Evolutionary conservation across 768 basidiomycete species (phyloP), one percentile per base, ranked within the genome.

Genomic region (Hydnum rufescens): DNA sequence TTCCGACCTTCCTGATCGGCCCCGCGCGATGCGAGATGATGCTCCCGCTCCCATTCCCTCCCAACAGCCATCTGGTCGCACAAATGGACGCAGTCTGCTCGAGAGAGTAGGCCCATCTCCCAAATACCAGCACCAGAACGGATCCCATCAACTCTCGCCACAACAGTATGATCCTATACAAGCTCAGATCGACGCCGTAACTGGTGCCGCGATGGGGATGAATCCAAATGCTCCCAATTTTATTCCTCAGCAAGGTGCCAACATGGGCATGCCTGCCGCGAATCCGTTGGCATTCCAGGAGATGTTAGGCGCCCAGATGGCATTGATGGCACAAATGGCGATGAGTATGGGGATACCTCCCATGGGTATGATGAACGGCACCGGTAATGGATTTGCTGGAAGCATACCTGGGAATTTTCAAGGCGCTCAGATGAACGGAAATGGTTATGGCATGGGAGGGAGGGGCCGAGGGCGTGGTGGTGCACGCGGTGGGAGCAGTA

Each of bases 241-340:
- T 18, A 57, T 57, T 55, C 49, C 50, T 26, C 44, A 55, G 51
- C 39, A 49, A 30, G 50, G 32, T 3, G 3, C 22, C 39, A 34
- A 42, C 50, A 57, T 52, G 13, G 44, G 44, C 13, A 47, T 47
- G 44, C 8, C 8, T 8, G 25, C 13, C 8, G 50, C 53, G 55
- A 39, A 58, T 49, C 53, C 50, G 4, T 5, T 6, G 3, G 66
- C 81, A 65, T 65, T 92, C 58, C 88, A 89, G 64, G 87, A 87
- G 62, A 80, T 90, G 74, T 79, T 90, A 77, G 79, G 84, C 75
- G 83, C 75, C 64, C 82, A 89, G 63, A 86, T 87, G 82, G 81
- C 85, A 26, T 71, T 92, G 60, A 90, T 92, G 89, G 78, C 82
- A 52, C 87, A 90, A 66, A 84, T 93, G 78, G 83, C 84, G 39